Evolutionary conservation across 805 yeast species (phyloP), one percentile per base, ranked within the genome.

Genomic region (Cyberlindnera meyerae): DNA sequence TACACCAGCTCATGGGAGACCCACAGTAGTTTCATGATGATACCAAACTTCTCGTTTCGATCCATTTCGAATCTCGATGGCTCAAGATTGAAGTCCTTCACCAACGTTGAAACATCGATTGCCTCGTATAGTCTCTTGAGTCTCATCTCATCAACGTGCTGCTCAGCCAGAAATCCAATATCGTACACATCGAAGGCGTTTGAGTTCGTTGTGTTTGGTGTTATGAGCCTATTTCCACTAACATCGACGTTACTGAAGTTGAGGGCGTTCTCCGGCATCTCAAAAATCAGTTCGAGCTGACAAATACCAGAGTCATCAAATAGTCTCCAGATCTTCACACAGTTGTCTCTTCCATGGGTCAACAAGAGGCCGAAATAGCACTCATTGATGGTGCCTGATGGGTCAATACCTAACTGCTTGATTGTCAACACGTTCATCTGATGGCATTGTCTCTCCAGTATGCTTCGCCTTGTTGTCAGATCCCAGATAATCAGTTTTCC

Each of bases 261-360:
- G 44, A 86, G 61, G 4, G 85, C 66, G 55, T 86, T 86, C 29
- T 82, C 82, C 6, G 88, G 88, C 45, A 82, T 65, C 13, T 71
- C 68, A 42, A 70, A 66, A 1, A 63, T 55, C n/a, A 27, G 35
- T 6, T 26, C n/a, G 40, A 21, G 29, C 27, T 4, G 24, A 11
- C 17, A 44, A 27, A 2, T 8, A 11, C 2, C 47, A 44, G 3
- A 15, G 6, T 28, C 29, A 16, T 49, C 44, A 22, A 47, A 55
- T 28, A 61, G 34, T 39, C 57, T 54, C 80, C 79, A 78, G 21
- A 75, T 51, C 40, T 60, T 68, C 14, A 70, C 51, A 26, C 59
- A 65, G 17, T 81, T 75, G 55, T 84, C 94, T 38, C 84, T 66
- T 0, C 81, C 81, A 52, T 84, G 93, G 3, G 83, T 77, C 16